Base-by-base conservation (phyloP, 1,139 yeast genomes). In the Debaryomyces coudertii region DNA sequence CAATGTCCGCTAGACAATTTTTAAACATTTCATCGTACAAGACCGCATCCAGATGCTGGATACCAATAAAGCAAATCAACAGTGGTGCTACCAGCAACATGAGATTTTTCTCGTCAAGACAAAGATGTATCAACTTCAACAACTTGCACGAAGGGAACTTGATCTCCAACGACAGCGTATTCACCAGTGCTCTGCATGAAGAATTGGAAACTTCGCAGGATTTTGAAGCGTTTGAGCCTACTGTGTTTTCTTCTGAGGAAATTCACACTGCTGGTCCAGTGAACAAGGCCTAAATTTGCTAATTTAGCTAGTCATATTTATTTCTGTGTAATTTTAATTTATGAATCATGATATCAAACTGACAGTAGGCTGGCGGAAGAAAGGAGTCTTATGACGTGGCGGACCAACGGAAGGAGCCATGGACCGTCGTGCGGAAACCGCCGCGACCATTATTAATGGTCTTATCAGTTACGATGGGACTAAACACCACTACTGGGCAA, bases 21-120 rank as follows among this genome's bases (percentile, higher is more conserved):
- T 57, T 70, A 40, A 66, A 63, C 51, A 63, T 73, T 37, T 58
- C 75, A 37, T 57, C 71, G 28, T 69, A 65, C 60, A 71, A 68
- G 56, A 72, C 79, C 44, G 77, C 78, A 49, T 61, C 77, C 44
- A 70, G 77, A 55, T 73, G 77, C 54, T 74, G 78, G 77, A 56
- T 74, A 23, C 78, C 79, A 45, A 54, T 59, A 18, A 57, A 55
- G 36, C 52, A 49, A 36, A 29, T 35, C 25, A 33, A 22, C n/a
- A 20, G 22, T 14, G 38, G 35, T 25, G 43, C 52, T 46, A 49
- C 46, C 37, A 46, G 50, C 47, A 50, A 47, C 39, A 44, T 51
- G 46, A 57, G 66, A 43, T 63, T 56, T 53, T 72, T 71, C 48
- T 71, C 77, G 27, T 69, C 77, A 2, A 65, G 59, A 48, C 76